A percentile compares a stretch with the other conserved stretches of the same genome.
Conservation (phyloP, 2,329 filamentous ascomycete species). For the Fusarium scirpi region DNA sequence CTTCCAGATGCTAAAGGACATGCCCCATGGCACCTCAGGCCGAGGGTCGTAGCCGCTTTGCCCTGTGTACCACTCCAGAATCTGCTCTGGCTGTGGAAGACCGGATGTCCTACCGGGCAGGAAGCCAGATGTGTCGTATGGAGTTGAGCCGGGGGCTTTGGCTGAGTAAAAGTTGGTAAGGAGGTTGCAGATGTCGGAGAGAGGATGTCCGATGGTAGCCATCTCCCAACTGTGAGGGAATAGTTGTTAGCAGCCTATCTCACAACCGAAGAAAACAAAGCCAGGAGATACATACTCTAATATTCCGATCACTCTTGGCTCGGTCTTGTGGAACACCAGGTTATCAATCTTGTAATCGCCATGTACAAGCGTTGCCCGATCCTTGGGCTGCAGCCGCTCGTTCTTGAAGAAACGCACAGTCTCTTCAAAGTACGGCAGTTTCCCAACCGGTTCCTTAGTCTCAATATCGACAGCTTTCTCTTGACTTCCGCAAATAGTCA, state of each 20-base stretch:
- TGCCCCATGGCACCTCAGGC: conserved; percentile 69
- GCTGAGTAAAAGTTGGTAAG: conserved; percentile 57
- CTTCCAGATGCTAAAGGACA: conserved; percentile 72
- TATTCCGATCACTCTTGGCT: conserved; percentile 89
- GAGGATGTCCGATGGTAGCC: conserved; percentile 95
- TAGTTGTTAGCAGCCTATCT: neutral
- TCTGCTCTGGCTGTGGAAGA: conserved; percentile 60
- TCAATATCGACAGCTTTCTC: conserved; percentile 81
- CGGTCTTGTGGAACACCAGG: conserved; percentile 88
- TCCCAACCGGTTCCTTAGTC: conserved; percentile 79
- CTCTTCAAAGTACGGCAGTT: conserved; percentile 84
- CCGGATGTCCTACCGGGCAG: conserved; percentile 73
- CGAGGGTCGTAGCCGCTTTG: conserved; percentile 77
- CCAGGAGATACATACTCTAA: conserved; percentile 71
- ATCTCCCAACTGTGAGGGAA: conserved; percentile 83
- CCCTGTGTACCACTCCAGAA: conserved; percentile 57
- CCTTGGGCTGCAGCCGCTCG: conserved; percentile 75
- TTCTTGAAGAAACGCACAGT: conserved; percentile 83
- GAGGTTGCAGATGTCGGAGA: conserved; percentile 90
- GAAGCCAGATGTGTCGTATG: conserved; percentile 63
- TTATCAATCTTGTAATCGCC: conserved; percentile 98
- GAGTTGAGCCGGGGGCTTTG: conserved; percentile 39
- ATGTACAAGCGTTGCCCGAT: conserved; percentile 85
- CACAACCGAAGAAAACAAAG: neutral
- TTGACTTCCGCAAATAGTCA: conserved; percentile 81